Evolutionary conservation across 352 stramenopile genomes (phyloP).

Genomic region (Pythium myriotylum): DNA sequence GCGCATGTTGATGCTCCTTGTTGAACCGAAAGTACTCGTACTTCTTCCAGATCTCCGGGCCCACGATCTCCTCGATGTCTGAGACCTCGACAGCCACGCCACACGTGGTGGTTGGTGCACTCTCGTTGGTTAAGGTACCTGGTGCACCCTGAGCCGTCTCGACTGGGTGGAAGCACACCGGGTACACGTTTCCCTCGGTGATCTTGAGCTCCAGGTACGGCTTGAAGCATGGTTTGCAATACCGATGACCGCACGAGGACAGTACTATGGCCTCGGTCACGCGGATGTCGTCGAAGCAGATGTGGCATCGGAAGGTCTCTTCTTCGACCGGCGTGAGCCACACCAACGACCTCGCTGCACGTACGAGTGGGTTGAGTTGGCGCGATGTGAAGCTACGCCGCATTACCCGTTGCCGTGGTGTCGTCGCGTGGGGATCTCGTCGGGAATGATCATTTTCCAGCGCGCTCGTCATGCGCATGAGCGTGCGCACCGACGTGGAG

Average conservation of each 20-base stretch:
- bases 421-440: too few species aligned
- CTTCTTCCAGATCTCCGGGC: slow-evolving; percentile 3
- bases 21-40: slow-evolving; percentile 19
- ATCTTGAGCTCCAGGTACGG: slow-evolving; percentile 75
- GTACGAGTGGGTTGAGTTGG: slow-evolving; percentile 4
- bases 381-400: not conserved
- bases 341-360: slow-evolving; percentile 7
- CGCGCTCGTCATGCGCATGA: not conserved
- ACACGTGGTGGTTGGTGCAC: not conserved
- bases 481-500: not conserved
- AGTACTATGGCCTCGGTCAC: slow-evolving; percentile 42
- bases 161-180: slow-evolving; percentile 54
- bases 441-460: too few species aligned
- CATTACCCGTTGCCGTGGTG: not conserved
- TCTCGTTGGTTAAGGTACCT: too few species aligned
- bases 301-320: slow-evolving; percentile 72
- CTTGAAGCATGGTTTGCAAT: slow-evolving; percentile 58
- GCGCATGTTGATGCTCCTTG: slow-evolving; percentile 8
- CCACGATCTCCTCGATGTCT: slow-evolving; percentile 12
- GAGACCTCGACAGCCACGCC: not conserved
- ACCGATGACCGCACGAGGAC: slow-evolving; percentile 53
- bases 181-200: slow-evolving; percentile 65
- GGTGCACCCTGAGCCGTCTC: too few species aligned
- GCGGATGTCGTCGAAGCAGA: slow-evolving; percentile 65
- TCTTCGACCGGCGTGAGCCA: not conserved